These are phyloP conservation scores for Nakazawaea siamensis DNA, from an alignment of 805 yeast species.

Conservation along the genomic window DNA sequence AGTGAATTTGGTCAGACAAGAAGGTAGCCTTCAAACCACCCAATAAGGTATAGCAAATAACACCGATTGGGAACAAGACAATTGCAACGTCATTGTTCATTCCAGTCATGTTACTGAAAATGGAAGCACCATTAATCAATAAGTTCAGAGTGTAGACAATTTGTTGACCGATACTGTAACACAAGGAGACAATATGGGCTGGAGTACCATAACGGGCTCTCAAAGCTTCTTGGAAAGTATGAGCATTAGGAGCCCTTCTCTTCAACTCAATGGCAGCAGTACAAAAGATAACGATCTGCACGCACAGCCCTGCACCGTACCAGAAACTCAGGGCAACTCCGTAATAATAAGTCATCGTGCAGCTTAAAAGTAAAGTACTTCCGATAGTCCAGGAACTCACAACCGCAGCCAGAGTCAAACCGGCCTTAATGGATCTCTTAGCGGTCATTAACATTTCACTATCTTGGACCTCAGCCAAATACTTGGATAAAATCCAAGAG, in stretches of 20 bases:
- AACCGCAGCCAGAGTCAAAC: slow-evolving; percentile 27
- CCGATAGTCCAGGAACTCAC: slow-evolving; percentile 30
- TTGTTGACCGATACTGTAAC: slow-evolving; percentile 20
- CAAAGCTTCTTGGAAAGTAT: slow-evolving; percentile 26
- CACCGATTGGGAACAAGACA: slow-evolving; percentile 27
- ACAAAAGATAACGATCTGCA: slow-evolving; percentile 24
- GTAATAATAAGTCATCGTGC: slow-evolving; percentile 22
- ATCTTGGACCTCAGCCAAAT: slow-evolving; percentile 31
- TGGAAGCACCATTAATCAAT: slow-evolving; percentile 26
- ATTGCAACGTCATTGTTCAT: slow-evolving; percentile 25
- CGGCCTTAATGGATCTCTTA: slow-evolving; percentile 26
- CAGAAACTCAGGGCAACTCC: slow-evolving; percentile 29
- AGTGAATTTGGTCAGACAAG: slow-evolving; percentile 30
- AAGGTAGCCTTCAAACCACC: slow-evolving; percentile 34
- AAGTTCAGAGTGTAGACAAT: slow-evolving; percentile 24
- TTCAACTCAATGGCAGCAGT: slow-evolving; percentile 25
- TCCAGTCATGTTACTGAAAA: slow-evolving; percentile 24
- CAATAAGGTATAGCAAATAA: slow-evolving; percentile 26
- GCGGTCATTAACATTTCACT: slow-evolving; percentile 34
- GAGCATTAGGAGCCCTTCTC: slow-evolving; percentile 27
- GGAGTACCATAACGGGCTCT: slow-evolving; percentile 23
- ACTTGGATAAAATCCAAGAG: slow-evolving; percentile 25
- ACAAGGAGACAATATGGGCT: slow-evolving; percentile 20
- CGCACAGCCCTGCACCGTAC: slow-evolving; percentile 26
- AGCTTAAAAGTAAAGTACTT: slow-evolving; percentile 21